These are phyloP conservation scores for Russula foetens DNA, from an alignment of 768 basidiomycete genomes.

Conservation along the genomic window DNA sequence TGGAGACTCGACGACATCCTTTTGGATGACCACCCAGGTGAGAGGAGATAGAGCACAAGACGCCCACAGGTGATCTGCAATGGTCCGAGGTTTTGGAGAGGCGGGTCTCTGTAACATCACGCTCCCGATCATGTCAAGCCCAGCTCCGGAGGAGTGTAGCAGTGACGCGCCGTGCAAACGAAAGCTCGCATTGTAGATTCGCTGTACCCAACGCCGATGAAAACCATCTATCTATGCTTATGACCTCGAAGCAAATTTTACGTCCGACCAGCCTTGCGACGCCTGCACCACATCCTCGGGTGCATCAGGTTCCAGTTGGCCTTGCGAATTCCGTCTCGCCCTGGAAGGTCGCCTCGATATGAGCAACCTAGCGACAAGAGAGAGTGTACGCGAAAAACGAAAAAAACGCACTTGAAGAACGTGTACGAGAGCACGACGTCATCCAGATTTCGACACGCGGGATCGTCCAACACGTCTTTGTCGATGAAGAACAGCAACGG, in stretches of 20 bases:
- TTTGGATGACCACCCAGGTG: neutral
- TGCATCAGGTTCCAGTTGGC: conserved; percentile 89
- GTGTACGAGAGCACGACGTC: conserved; percentile 95
- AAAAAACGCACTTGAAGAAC: conserved; percentile 75
- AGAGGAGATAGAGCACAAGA: neutral
- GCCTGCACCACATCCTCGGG: conserved; percentile 67
- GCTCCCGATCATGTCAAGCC: too few species aligned
- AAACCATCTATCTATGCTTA: conserved; percentile 23
- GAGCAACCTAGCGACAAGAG: neutral
- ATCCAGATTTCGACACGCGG: conserved; percentile 75
- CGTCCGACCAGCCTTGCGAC: conserved; percentile 67
- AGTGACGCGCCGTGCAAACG: too few species aligned
- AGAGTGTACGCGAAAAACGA: neutral
- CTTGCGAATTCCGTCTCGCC: conserved; percentile 75
- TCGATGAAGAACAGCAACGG: conserved; percentile 98
- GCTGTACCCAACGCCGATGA: too few species aligned
- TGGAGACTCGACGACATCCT: too few species aligned
- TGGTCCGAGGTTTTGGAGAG: neutral
- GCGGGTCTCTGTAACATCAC: too few species aligned
- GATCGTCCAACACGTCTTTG: conserved; percentile 92
- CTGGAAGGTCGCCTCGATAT: conserved; percentile 33
- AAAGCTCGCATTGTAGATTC: too few species aligned
- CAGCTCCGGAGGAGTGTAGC: too few species aligned
- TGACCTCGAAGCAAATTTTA: conserved; percentile 39
- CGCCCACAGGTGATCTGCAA: neutral